These are phyloP conservation scores for Raphanus sativus DNA, from an alignment of 345 rosid species.

Conservation along the genomic window DNA sequence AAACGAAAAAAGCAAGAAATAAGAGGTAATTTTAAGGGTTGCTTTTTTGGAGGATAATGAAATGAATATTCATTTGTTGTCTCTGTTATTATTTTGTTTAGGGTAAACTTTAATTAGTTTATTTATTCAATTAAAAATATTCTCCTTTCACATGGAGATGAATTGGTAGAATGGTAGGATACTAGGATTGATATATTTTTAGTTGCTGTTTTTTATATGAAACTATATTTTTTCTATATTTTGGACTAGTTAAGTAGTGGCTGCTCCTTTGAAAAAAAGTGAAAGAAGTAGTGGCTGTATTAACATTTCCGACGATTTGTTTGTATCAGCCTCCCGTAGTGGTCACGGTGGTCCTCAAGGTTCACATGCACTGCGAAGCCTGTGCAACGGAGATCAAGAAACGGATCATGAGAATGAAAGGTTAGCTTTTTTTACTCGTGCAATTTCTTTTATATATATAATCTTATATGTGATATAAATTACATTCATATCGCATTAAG, in stretches of 20 bases:
- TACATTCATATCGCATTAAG: background rate
- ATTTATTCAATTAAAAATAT: constrained; percentile 23
- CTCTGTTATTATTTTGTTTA: background rate
- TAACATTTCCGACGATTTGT: background rate
- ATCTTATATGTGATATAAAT: background rate
- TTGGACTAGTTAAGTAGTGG: background rate
- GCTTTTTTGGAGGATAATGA: background rate
- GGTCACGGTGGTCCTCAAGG: constrained; percentile 64
- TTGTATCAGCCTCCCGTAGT: constrained; percentile 58
- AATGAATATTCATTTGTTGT: background rate
- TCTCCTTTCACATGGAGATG: constrained; percentile 37
- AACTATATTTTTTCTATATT: background rate
- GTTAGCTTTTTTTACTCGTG: constrained; percentile 32
- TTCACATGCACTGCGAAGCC: constrained; percentile 95
- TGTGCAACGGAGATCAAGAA: constrained; percentile 85
- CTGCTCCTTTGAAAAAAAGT: background rate
- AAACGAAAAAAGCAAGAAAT: background rate
- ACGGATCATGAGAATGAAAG: constrained; percentile 87
- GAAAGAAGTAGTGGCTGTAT: background rate
- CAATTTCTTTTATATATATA: background rate
- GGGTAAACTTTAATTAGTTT: background rate
- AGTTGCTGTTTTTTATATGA: background rate
- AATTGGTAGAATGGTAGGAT: constrained; percentile 35
- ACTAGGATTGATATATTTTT: constrained; percentile 22
- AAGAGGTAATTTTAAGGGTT: background rate